Conservation (phyloP, 768 basidiomycete species). For the Mrakia gelida region DNA sequence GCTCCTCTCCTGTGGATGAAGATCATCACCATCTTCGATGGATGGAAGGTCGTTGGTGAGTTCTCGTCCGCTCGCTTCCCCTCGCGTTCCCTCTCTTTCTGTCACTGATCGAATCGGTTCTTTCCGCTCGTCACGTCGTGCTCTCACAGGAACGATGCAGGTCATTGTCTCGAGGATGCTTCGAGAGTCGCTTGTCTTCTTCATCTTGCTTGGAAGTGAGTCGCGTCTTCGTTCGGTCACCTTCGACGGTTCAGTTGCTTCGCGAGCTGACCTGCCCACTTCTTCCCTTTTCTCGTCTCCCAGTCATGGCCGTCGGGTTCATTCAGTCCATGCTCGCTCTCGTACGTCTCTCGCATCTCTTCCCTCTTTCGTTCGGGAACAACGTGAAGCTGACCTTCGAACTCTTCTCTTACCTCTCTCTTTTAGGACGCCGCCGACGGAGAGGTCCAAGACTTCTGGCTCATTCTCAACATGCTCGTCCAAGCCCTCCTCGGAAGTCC, state of each 20-base stretch:
- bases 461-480: constrained; percentile 60
- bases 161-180: constrained; percentile 87
- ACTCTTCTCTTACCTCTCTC: constrained; percentile 46
- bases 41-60: constrained; percentile 69
- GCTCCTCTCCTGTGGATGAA: constrained; percentile 73
- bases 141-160: constrained; percentile 65
- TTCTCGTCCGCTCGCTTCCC: neutral
- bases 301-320: neutral
- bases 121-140: no score
- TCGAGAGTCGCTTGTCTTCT: constrained; percentile 32
- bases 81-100: neutral
- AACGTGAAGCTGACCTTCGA: neutral
- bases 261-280: neutral
- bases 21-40: constrained; percentile 51
- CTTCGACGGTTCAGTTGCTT: neutral
- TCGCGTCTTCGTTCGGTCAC: constrained; percentile 54
- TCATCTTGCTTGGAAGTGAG: constrained; percentile 59
- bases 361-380: neutral
- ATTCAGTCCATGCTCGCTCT: constrained; percentile 3
- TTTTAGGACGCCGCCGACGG: constrained; percentile 90
- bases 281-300: neutral
- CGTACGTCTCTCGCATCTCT: neutral
- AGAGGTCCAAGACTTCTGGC: constrained; percentile 49
- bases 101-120: neutral
- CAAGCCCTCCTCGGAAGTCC: constrained; percentile 58